A percentile compares a stretch with the other conserved stretches of the same genome.
Conservation (phyloP, 352 stramenopile species). For the Aphanomyces cochlioides region DNA sequence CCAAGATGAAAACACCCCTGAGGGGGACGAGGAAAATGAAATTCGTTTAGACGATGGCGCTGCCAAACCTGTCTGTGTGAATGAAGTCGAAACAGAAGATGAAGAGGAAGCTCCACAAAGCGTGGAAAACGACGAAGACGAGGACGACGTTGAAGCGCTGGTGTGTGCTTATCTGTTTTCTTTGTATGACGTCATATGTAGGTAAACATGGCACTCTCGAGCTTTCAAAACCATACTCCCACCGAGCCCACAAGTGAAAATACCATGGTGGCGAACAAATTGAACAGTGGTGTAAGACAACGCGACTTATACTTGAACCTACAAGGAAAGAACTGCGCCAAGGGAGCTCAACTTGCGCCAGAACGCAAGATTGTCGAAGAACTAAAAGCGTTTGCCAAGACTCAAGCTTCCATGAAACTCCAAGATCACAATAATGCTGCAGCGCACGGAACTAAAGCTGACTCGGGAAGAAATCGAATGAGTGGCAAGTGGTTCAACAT, state of each 20-base stretch:
- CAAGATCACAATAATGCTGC: slow-evolving; percentile 22
- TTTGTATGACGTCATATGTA: background rate
- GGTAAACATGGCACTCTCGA: slow-evolving; percentile 22
- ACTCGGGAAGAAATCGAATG: slow-evolving; percentile 50
- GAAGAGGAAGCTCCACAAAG: background rate
- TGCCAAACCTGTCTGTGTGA: background rate
- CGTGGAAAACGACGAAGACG: slow-evolving; percentile 11
- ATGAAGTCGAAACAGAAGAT: background rate
- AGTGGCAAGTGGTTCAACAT: slow-evolving; percentile 92
- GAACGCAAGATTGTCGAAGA: slow-evolving; percentile 44
- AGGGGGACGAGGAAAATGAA: background rate
- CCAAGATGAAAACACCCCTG: no score
- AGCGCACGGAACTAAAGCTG: slow-evolving; percentile 36
- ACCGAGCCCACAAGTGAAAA: background rate
- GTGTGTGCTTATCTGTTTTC: slow-evolving; percentile 3
- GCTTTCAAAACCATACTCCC: background rate
- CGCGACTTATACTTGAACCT: slow-evolving; percentile 51
- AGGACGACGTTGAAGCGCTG: slow-evolving; percentile 18
- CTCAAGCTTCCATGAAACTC: slow-evolving; percentile 43
- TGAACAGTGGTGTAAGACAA: slow-evolving; percentile 64
- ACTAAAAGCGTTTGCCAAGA: slow-evolving; percentile 43
- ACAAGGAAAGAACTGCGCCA: slow-evolving; percentile 37
- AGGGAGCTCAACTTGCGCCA: slow-evolving; percentile 42
- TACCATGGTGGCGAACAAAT: slow-evolving; percentile 45
- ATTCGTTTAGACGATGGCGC: background rate